Conservation (phyloP, 768 basidiomycete genomes). For the Leccinum subtestaceum region DNA sequence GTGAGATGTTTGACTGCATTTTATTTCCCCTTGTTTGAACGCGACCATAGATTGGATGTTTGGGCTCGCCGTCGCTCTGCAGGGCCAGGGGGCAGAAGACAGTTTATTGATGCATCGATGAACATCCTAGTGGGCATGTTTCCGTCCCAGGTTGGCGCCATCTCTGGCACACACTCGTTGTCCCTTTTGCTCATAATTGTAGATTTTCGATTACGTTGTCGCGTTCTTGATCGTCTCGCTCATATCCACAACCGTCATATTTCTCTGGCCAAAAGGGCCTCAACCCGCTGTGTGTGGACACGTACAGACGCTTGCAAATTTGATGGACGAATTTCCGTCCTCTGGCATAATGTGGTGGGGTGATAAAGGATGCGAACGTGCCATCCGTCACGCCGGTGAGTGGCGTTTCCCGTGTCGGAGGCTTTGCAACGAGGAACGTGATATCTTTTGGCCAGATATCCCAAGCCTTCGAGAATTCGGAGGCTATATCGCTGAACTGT, state of each 20-base stretch:
- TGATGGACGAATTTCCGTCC: constrained; percentile 36
- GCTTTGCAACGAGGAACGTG: constrained; percentile 56
- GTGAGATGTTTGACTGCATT: too few relatives aligned
- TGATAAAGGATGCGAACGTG: constrained; percentile 15
- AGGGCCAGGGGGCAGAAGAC: too few relatives aligned
- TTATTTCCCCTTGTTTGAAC: not conserved
- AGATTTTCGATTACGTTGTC: constrained; percentile 27
- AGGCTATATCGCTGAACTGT: constrained; percentile 73
- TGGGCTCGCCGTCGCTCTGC: constrained; percentile 4
- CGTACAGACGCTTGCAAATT: constrained; percentile 34
- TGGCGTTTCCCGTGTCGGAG: not conserved
- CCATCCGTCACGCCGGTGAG: constrained; percentile 23
- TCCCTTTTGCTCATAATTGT: not conserved
- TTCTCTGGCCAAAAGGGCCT: constrained; percentile 16
- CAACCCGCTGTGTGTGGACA: constrained; percentile 35
- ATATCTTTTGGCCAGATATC: constrained; percentile 93
- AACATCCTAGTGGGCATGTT: too few relatives aligned
- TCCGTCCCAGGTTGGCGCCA: constrained; percentile 11
- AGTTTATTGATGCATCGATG: too few relatives aligned
- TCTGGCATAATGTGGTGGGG: constrained; percentile 30
- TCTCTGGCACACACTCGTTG: not conserved
- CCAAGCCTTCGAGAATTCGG: constrained; percentile 85
- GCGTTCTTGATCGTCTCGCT: constrained; percentile 20
- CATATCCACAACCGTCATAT: constrained; percentile 7
- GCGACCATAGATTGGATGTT: constrained; percentile 30